A percentile compares a stretch with the other conserved stretches of the same genome.
Evolutionary conservation across 2,329 filamentous ascomycete species (phyloP).

Genomic region (Fusarium longipes): DNA sequence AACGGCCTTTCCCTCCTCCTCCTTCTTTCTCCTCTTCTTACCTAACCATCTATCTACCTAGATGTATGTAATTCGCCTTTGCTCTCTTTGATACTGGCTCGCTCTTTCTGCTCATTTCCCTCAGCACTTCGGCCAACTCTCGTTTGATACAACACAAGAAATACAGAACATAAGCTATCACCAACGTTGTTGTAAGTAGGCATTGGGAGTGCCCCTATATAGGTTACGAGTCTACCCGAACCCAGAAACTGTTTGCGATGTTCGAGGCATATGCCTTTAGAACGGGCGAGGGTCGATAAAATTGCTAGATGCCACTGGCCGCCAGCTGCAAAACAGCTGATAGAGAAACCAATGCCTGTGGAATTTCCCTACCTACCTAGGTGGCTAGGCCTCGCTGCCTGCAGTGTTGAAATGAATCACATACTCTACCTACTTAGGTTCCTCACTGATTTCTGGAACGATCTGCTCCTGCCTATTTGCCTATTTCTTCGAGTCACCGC

Average conservation of each 20-base stretch:
- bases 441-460: background rate
- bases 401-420: constrained; percentile 38
- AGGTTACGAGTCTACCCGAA: too few species aligned
- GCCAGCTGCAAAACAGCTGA: constrained; percentile 26
- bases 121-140: background rate
- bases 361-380: background rate
- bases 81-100: background rate
- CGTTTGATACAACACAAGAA: constrained; percentile 7
- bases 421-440: too few species aligned
- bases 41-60: background rate
- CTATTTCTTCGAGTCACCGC: constrained; percentile 32
- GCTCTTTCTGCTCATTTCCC: constrained; percentile 3
- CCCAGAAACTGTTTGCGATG: background rate
- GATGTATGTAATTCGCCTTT: background rate
- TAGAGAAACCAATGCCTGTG: constrained; percentile 5
- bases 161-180: background rate
- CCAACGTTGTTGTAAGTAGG: constrained; percentile 15
- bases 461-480: constrained; percentile 7
- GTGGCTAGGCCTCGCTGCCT: constrained; percentile 1
- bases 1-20: background rate
- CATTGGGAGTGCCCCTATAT: background rate
- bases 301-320: constrained; percentile 19
- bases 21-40: background rate
- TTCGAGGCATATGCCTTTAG: background rate
- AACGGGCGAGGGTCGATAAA: background rate